These are phyloP conservation scores for Przewalskia tangutica DNA, from an alignment of 257 asterid genomes.

Conservation along the genomic window DNA sequence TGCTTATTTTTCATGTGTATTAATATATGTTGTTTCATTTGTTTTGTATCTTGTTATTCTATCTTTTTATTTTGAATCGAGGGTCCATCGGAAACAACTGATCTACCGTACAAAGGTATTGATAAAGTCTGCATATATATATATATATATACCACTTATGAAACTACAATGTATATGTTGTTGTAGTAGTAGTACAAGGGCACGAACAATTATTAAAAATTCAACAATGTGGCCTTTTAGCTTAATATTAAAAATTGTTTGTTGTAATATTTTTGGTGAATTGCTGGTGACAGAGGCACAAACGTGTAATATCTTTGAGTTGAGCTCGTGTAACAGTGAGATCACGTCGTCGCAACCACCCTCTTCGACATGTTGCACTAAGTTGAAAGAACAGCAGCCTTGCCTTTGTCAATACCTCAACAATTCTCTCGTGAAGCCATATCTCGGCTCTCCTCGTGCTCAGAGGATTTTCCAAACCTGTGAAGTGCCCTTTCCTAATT, in stretches of 20 bases:
- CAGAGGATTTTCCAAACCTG: conserved; percentile 4
- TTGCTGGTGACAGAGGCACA: conserved; percentile 8
- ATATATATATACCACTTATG: too few species aligned
- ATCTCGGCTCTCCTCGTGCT: conserved; percentile 13
- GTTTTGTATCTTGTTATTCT: too few species aligned
- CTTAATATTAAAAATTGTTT: too few species aligned
- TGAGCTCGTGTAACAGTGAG: conserved; percentile 11
- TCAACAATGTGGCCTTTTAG: not conserved
- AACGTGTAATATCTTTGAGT: not conserved
- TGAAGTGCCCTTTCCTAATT: not conserved
- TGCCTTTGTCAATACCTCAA: conserved; percentile 19
- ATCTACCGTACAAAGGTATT: too few species aligned
- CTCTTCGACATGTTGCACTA: conserved; percentile 5
- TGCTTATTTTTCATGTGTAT: too few species aligned
- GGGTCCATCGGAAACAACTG: too few species aligned
- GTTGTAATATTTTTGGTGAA: not conserved
- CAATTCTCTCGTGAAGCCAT: not conserved
- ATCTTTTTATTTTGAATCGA: too few species aligned
- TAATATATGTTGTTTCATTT: too few species aligned
- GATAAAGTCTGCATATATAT: too few species aligned
- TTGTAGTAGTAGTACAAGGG: too few species aligned
- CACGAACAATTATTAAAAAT: not conserved
- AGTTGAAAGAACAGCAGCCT: conserved; percentile 12
- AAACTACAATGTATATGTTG: too few species aligned
- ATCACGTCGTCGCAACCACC: not conserved